Percentiles rank a stretch among this genome's conserved stretches.
Evolutionary conservation across 2,329 filamentous ascomycete species (phyloP).

Genomic region (Ilyonectria robusta): DNA sequence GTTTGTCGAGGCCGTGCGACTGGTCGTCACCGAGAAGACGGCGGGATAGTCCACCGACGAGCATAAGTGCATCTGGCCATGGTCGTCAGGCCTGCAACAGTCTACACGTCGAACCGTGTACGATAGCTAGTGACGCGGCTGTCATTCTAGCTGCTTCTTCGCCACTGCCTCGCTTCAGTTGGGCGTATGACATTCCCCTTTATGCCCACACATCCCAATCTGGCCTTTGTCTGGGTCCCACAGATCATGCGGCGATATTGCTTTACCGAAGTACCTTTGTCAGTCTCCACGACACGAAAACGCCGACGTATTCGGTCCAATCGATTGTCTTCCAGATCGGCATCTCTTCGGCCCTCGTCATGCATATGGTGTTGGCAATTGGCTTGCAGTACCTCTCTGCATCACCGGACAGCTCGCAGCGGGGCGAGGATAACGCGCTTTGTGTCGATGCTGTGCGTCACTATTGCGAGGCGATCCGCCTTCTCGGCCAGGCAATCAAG

Average conservation of each 20-base stretch:
- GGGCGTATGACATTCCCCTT: no score
- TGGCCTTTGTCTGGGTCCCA: not conserved
- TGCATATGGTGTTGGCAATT: constrained; percentile 9
- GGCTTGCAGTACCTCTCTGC: constrained; percentile 6
- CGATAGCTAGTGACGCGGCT: no score
- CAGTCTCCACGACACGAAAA: constrained; percentile 16
- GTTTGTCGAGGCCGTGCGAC: constrained; percentile 6
- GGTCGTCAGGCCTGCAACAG: no score
- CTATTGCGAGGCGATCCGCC: constrained; percentile 5
- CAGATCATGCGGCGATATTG: not conserved
- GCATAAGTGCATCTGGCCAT: no score
- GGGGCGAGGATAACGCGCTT: not conserved
- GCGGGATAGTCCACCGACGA: no score
- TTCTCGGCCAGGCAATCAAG: not conserved
- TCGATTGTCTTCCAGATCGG: constrained; percentile 9
- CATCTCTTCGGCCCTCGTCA: constrained; percentile 3
- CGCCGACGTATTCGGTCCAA: constrained; percentile 7
- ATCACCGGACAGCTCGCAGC: not conserved
- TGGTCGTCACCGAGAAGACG: not conserved
- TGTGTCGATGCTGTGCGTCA: not conserved
- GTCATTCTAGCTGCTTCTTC: no score
- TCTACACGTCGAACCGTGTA: no score
- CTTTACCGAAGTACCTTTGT: constrained; percentile 9
- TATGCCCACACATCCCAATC: not conserved
- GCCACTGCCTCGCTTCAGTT: no score